Conservation (phyloP, 2,329 filamentous ascomycete species). For the Colletotrichum godetiae region DNA sequence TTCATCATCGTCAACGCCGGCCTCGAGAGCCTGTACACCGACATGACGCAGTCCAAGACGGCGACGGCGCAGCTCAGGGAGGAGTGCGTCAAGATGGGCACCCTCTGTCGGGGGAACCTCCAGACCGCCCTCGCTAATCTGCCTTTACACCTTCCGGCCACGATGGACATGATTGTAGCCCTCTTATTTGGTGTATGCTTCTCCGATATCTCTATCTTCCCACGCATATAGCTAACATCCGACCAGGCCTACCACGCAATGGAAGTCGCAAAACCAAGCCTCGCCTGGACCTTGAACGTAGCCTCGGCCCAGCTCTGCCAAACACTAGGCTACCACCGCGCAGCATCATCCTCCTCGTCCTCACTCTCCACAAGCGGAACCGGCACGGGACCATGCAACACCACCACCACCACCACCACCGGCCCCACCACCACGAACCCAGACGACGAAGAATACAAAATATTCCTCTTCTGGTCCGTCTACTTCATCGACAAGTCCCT, state of each 20-base stretch:
- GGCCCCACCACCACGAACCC: constrained; percentile 12
- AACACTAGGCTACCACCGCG: constrained; percentile 44
- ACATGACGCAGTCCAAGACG: constrained; percentile 32
- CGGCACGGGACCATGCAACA: too few species aligned
- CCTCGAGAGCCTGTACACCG: constrained; percentile 44
- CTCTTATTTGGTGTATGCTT: constrained; percentile 38
- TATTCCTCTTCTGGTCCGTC: constrained; percentile 65
- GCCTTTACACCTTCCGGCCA: constrained; percentile 46
- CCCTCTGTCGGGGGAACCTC: constrained; percentile 43
- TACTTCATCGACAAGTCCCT: constrained; percentile 68
- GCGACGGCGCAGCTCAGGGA: constrained; percentile 36
- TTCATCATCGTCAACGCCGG: constrained; percentile 49
- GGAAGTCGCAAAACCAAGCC: constrained; percentile 46
- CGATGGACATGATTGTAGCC: constrained; percentile 40
- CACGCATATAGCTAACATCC: background rate
- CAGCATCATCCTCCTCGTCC: constrained; percentile 29
- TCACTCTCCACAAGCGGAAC: too few species aligned
- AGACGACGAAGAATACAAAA: constrained; percentile 45
- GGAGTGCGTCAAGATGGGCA: constrained; percentile 39
- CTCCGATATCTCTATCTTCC: too few species aligned
- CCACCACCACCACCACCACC: too few species aligned
- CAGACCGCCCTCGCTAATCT: constrained; percentile 46
- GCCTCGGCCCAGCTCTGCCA: constrained; percentile 47
- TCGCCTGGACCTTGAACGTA: constrained; percentile 44
- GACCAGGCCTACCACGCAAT: constrained; percentile 45